Percentiles rank a stretch among this genome's conserved stretches.
Evolutionary conservation across 1,284 basidiomycete species (phyloP).

Genomic region (Cystobasidiaceae sp.): DNA sequence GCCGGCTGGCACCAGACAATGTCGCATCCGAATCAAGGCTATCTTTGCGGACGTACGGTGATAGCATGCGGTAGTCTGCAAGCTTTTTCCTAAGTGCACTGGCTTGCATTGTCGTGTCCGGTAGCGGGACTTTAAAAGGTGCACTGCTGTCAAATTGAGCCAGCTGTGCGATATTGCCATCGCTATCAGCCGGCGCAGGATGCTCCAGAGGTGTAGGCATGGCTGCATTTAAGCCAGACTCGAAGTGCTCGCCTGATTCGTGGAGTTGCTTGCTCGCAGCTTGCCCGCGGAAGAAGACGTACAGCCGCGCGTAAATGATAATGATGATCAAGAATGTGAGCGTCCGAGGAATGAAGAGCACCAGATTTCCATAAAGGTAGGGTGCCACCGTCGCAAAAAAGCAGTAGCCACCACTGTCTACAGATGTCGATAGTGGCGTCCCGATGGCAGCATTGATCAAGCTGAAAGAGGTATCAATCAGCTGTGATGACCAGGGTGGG

Average conservation of each 20-base stretch:
- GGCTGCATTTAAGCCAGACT: background rate
- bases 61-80: too few relatives aligned
- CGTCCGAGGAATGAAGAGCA: conserved; percentile 28
- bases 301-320: conserved; percentile 24
- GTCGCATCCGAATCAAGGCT: too few relatives aligned
- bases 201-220: background rate
- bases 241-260: too few relatives aligned
- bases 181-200: background rate
- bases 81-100: too few relatives aligned
- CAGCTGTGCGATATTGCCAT: too few relatives aligned
- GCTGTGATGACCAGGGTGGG: background rate
- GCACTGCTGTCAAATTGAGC: too few relatives aligned
- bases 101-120: too few relatives aligned
- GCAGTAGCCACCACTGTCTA: conserved; percentile 27
- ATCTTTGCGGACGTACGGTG: too few relatives aligned
- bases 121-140: too few relatives aligned
- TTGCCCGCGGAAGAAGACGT: conserved; percentile 26
- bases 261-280: background rate
- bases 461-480: background rate
- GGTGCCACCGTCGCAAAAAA: conserved; percentile 14
- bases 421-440: background rate
- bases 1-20: too few relatives aligned
- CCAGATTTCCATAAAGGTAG: conserved; percentile 27
- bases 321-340: conserved; percentile 23
- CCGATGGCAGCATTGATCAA: conserved; percentile 14